Base-by-base conservation (phyloP, 225 moss, liverwort and hornwort genomes). In the Pseudoscleropodium purum region DNA sequence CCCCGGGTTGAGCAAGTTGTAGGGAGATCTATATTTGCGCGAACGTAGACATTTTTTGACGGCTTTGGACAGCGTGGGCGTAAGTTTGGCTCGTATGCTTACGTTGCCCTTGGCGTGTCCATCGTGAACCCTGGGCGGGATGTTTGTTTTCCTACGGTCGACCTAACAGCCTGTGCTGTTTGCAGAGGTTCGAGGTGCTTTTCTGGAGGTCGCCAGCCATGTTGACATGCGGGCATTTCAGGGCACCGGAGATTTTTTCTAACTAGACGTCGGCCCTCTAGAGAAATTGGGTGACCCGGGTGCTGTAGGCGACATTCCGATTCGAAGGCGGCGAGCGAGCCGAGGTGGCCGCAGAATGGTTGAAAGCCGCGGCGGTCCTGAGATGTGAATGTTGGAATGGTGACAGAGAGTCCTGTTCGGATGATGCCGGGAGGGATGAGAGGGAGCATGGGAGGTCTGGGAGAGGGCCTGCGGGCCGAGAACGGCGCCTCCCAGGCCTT, bases 361-460 rank as follows among this genome's bases (percentile, higher is more conserved):
- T 2, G 57, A 23, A 33, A 24, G 5, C 29, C 72, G 86, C 60
- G 75, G 81, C 43, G 21, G 49, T 43, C 41, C 8, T 45, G 87
- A 59, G 85, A 89, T 85, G 89, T 83, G 86, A 91, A 56, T n/a
- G 52, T 19, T 72, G 88, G 84, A 92, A 96, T 99, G 99, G 89
- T 96, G 87, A 97, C 97, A 34, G 99, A 99, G 93, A 97, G 95
- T 88, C 97, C 99, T 41, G 93, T 97, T 49, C 95, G 95, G 93
- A 95, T 99, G 97, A 88, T 99, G 88, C 85, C 95, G 82, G 95
- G 96, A 86, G 97, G 95, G 89, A 99, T 99, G 93, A 95, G 97
- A 65, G 97, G 96, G 68, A 94, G 86, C 91, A 96, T 99, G 93
- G 95, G 94, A 36, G 87, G 93, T 56, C 90, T 99, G 37, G 94